A percentile compares a stretch with the other conserved stretches of the same genome.
phyloP scores from a whole-genome alignment of 179 eudicot genomes.

The Actinidia arguta region DNA sequence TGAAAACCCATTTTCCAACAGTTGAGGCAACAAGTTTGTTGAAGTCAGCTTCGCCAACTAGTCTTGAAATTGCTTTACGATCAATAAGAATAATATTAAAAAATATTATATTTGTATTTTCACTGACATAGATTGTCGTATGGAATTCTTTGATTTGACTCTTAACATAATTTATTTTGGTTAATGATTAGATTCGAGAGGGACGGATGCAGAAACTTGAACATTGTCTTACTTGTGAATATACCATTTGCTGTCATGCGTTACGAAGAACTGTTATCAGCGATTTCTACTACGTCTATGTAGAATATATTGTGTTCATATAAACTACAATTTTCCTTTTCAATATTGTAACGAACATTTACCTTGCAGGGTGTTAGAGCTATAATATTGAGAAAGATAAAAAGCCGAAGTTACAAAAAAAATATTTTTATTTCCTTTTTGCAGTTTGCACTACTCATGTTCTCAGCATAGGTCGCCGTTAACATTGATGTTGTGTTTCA shows the following conservation, averaged over 20 bases:
- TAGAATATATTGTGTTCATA: background rate
- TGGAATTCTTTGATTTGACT: background rate
- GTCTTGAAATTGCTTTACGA: slow-evolving; percentile 31
- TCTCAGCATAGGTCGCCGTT: background rate
- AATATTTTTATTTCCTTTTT: background rate
- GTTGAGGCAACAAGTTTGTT: slow-evolving; percentile 25
- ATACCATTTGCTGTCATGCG: background rate
- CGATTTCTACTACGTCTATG: slow-evolving; percentile 19
- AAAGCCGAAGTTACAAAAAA: slow-evolving; percentile 14
- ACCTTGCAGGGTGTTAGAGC: slow-evolving; percentile 24
- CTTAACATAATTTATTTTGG: background rate
- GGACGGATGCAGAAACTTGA: slow-evolving; percentile 26
- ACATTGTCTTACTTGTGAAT: slow-evolving; percentile 23
- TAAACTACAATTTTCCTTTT: background rate
- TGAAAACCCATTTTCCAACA: no score
- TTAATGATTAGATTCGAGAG: slow-evolving; percentile 25
- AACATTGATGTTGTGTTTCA: background rate
- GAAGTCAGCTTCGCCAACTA: slow-evolving; percentile 35
- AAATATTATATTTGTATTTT: no score
- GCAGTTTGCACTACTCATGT: background rate
- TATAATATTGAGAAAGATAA: slow-evolving; percentile 12
- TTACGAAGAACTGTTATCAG: slow-evolving; percentile 15
- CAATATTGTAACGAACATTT: background rate
- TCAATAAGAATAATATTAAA: slow-evolving; percentile 23
- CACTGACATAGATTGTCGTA: no score